Evolutionary conservation across 208 protist species (phyloP).

Genomic region (Crithidia sp.): DNA sequence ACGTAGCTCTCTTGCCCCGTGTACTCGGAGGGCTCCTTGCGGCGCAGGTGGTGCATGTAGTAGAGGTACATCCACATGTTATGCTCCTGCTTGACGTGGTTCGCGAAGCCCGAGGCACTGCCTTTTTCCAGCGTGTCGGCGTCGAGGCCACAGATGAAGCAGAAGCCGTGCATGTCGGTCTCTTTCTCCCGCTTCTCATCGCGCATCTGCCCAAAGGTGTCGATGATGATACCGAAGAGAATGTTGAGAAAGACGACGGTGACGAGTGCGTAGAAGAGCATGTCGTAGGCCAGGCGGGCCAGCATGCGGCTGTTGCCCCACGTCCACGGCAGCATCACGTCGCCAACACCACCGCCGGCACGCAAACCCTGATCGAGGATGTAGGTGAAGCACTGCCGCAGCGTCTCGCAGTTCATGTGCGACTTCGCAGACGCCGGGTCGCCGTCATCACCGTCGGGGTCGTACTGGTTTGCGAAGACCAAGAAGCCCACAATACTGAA

Average conservation of each 20-base stretch:
- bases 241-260: slow-evolving; percentile 95
- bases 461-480: slow-evolving; percentile 61
- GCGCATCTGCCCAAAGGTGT: slow-evolving; percentile 92
- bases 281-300: slow-evolving; percentile 80
- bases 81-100: slow-evolving; percentile 92
- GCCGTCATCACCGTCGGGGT: slow-evolving; percentile 36
- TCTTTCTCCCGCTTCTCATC: slow-evolving; percentile 84
- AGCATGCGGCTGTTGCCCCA: slow-evolving; percentile 60
- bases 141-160: slow-evolving; percentile 94
- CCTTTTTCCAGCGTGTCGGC: slow-evolving; percentile 80
- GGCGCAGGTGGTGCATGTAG: slow-evolving; percentile 89
- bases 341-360: slow-evolving; percentile 78
- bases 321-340: slow-evolving; percentile 71
- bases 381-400: slow-evolving; percentile 78
- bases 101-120: slow-evolving; percentile 68
- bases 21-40: slow-evolving; percentile 78
- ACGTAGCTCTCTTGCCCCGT: slow-evolving; percentile 91
- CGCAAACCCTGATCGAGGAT: slow-evolving; percentile 81
- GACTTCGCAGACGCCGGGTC: background rate
- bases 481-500: slow-evolving; percentile 84
- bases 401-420: slow-evolving; percentile 58
- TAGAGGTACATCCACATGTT: slow-evolving; percentile 97
- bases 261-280: slow-evolving; percentile 93
- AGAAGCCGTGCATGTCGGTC: slow-evolving; percentile 84
- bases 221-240: slow-evolving; percentile 96